Conservation (phyloP, 805 yeast species). For the Hagleromyces aurorensis region DNA sequence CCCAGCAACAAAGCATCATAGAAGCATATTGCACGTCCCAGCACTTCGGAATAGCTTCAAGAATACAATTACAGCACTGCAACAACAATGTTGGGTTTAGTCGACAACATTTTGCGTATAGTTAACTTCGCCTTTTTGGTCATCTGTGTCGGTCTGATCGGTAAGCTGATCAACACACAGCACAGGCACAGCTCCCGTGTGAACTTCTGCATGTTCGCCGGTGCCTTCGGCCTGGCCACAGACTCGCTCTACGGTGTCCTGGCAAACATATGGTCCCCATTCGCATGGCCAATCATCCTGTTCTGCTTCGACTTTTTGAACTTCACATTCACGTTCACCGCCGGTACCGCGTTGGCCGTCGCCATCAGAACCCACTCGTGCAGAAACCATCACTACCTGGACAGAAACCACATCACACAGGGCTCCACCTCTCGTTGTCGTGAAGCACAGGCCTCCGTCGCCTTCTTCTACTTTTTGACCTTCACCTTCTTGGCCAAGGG, state of each 20-base stretch:
- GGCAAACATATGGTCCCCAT: conserved; percentile 62
- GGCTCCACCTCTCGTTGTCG: conserved; percentile 84
- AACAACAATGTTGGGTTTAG: conserved; percentile 52
- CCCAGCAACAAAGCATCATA: neutral
- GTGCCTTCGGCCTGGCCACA: conserved; percentile 77
- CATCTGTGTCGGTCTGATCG: conserved; percentile 79
- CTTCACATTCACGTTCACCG: conserved; percentile 87
- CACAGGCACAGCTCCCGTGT: conserved; percentile 60
- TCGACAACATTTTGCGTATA: conserved; percentile 69
- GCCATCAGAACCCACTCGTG: conserved; percentile 85
- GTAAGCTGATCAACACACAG: conserved; percentile 73
- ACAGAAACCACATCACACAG: conserved; percentile 60
- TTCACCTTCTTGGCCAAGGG: conserved; percentile 62
- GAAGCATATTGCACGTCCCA: conserved; percentile 2
- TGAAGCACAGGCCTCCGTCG: conserved; percentile 80
- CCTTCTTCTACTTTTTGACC: conserved; percentile 80
- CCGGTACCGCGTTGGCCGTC: conserved; percentile 90
- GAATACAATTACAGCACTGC: conserved; percentile 6
- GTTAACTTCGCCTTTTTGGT: conserved; percentile 69
- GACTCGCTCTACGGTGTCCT: conserved; percentile 71
- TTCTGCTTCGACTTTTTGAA: conserved; percentile 77
- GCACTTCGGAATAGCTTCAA: conserved; percentile 16
- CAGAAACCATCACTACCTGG: conserved; percentile 54
- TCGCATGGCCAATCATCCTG: conserved; percentile 83
- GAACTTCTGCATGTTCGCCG: conserved; percentile 79